Percentiles rank a stretch among this genome's conserved stretches.
phyloP scores from a whole-genome alignment of 306 rosid genomes.

The Hippophae tibetana region DNA sequence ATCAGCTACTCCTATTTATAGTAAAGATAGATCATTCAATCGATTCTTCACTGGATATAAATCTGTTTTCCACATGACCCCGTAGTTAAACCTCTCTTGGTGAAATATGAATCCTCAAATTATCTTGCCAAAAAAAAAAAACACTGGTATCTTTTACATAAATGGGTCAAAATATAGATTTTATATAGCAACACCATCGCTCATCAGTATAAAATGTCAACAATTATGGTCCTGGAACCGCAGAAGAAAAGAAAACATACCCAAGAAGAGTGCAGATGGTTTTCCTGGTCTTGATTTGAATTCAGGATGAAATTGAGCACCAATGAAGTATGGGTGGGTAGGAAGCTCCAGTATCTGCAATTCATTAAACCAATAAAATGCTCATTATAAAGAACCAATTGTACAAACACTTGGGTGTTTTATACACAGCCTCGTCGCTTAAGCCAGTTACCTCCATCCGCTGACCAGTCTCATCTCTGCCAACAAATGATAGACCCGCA shows the following conservation, averaged over 20 bases:
- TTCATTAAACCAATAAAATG: slow-evolving; percentile 14
- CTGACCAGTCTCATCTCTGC: slow-evolving; percentile 65
- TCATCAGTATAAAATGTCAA: too few relatives aligned
- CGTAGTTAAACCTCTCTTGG: too few relatives aligned
- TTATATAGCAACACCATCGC: too few relatives aligned
- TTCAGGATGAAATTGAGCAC: slow-evolving; percentile 89
- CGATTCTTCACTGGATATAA: too few relatives aligned
- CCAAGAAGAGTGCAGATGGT: slow-evolving; percentile 69
- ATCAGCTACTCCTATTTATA: background rate
- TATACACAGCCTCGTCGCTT: background rate
- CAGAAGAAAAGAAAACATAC: slow-evolving; percentile 22
- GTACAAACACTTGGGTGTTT: too few relatives aligned
- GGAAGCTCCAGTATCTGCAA: slow-evolving; percentile 74
- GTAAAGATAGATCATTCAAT: too few relatives aligned
- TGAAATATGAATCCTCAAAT: too few relatives aligned
- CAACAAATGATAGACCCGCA: slow-evolving; percentile 77
- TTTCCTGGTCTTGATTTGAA: slow-evolving; percentile 84
- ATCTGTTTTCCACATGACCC: too few relatives aligned
- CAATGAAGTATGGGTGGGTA: slow-evolving; percentile 68
- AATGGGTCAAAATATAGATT: too few relatives aligned
- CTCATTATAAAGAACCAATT: slow-evolving; percentile 1
- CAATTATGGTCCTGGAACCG: too few relatives aligned
- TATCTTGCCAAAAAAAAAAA: too few relatives aligned
- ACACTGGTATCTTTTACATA: too few relatives aligned
- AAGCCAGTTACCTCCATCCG: slow-evolving; percentile 62